Evolutionary conservation across 2,329 filamentous ascomycete species (phyloP), one percentile per base, ranked within the genome.

Genomic region (Penicillium hesseltinei): DNA sequence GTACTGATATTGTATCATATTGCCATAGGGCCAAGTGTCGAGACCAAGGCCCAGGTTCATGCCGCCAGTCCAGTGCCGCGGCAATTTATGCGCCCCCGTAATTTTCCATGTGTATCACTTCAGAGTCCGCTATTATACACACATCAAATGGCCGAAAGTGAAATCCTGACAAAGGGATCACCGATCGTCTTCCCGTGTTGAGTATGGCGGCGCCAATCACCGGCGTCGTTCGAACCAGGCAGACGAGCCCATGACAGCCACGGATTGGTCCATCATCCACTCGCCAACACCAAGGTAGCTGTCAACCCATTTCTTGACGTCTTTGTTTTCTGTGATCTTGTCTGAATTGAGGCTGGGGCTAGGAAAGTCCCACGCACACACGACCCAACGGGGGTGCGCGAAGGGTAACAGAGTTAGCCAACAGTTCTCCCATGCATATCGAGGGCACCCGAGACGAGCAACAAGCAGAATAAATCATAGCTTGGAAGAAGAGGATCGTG

Each of bases 211-310:
- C 31, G 23, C 23, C 5, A 40, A 62, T 81, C 80, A 95, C 80
- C 92, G 85, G 75, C 86, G 92, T 71, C 94, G 85, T 80, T 97
- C 92, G 74, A 99, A 99, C 78, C 87, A 99, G 59, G 88, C 84
- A 72, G 90, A 95, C 48, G 89, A 88, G 42, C 91, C 89, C 73
- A 96, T 90, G 56, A 97, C 85, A 40, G 92, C 92, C 33, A 97
- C 91, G 31, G 92, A 95, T 80, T 95, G 90, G 76, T 99, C 94
- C 92, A 99, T 96, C 63, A 97, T 90, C 86, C 92, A 96, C 80
- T 99, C 94, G 68, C 94, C 94, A 19, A 97, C 88, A 62, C 91
- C 91, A 43, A 97, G 86, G 75, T 97, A 97, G 74, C 89, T 93
- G 71, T 93, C 89, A 65, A 97, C 86, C 92, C 92, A 97, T 71